Evolutionary conservation across 225 moss, liverwort and hornwort species (phyloP), one percentile per base, ranked within the genome.

Genomic region (Sphagnum contortum): DNA sequence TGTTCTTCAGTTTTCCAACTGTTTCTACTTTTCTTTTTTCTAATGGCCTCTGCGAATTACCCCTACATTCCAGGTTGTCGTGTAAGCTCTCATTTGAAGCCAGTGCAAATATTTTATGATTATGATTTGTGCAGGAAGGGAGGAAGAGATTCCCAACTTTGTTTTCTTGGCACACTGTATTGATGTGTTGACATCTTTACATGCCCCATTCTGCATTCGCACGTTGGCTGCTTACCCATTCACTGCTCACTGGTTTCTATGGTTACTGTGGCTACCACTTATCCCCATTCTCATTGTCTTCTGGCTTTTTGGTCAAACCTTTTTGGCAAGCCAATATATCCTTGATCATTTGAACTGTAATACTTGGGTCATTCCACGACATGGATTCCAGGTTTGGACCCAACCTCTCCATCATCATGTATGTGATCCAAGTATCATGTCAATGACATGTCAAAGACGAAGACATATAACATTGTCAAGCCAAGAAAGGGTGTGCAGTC

Each of bases 91-190:
- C 29, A 29, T 29, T 29, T 29, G 29, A 29, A 29, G 29, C 29
- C 29, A 29, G 29, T 29, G 29, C 29, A 1, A 29, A 29, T 29
- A 29, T 29, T 29, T 29, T 29, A 29, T 29, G 29, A 29, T 29
- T 29, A 29, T 29, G 29, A 29, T 29, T 29, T 29, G 29, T 14
- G 12, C 74, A 94, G 94, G 82, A 64, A 76, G 82, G 11, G 72
- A 62, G 47, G 84, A 83, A 72, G 54, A 72, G 45, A 55, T 77
- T n/a, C 95, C 95, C 0, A 79, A 96, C 0, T 96, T 90, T 52
- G 92, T 96, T 49, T 96, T 96, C 63, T 72, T 96, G 11, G 92
- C 81, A 12, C 95, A 96, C 68, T 88, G 89, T 69, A 88, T 88
- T n/a, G 95, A 96, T 60, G 72, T 92, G 54, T 66, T 90, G n/a